These are phyloP conservation scores for Polysphondylium violaceum DNA, from an alignment of 78 protist species.

Conservation along the genomic window DNA sequence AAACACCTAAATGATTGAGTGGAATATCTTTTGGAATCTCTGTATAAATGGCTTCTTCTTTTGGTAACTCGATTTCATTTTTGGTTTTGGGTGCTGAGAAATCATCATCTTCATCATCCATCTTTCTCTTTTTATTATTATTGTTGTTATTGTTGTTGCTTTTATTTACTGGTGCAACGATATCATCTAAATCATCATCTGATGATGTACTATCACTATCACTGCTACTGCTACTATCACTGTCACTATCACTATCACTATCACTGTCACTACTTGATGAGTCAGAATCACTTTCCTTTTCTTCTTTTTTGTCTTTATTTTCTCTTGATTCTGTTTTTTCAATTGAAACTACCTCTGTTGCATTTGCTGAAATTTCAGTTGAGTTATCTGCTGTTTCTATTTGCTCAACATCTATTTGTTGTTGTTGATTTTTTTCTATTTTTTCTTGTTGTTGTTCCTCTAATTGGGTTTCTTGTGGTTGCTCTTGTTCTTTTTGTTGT, in stretches of 20 bases:
- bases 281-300: not conserved
- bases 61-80: not conserved
- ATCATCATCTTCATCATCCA: slow-evolving; percentile 42
- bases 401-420: not conserved
- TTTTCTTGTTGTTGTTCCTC: not conserved
- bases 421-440: not conserved
- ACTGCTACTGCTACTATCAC: slow-evolving; percentile 11
- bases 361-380: not conserved
- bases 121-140: slow-evolving; percentile 39
- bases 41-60: slow-evolving; percentile 22
- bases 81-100: not conserved
- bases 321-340: not conserved
- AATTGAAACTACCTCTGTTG: not conserved
- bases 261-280: slow-evolving; percentile 18
- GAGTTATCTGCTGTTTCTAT: not conserved
- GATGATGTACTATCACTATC: not conserved
- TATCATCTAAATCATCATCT: slow-evolving; percentile 65
- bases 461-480: not conserved
- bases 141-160: slow-evolving; percentile 33
- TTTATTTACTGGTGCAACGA: not conserved
- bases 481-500: not conserved
- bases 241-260: slow-evolving; percentile 3
- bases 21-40: slow-evolving; percentile 17
- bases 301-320: not conserved
- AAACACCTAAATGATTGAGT: slow-evolving; percentile 16